Conservation (phyloP, 2,329 filamentous ascomycete species). For the Lecanicillium sp. region DNA sequence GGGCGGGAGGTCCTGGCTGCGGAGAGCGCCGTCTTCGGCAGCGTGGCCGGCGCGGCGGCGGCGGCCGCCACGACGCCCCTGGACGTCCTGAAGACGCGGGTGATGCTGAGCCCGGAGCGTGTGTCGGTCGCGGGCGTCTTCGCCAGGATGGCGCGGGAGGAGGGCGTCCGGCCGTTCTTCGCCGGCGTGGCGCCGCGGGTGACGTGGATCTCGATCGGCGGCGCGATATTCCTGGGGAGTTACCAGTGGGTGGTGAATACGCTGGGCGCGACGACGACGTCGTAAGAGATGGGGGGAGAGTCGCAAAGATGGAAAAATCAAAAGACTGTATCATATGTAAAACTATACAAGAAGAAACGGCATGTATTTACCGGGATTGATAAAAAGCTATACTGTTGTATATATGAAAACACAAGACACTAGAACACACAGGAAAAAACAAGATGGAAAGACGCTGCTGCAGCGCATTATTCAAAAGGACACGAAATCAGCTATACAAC, state of each 20-base stretch:
- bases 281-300: slow-evolving; percentile 9
- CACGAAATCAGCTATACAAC: too few relatives aligned
- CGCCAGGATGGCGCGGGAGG: slow-evolving; percentile 55
- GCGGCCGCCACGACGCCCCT: slow-evolving; percentile 86
- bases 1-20: slow-evolving; percentile 50
- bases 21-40: slow-evolving; percentile 82
- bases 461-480: background rate
- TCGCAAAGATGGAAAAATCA: background rate
- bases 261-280: slow-evolving; percentile 33
- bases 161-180: slow-evolving; percentile 65
- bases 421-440: too few relatives aligned
- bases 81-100: slow-evolving; percentile 92
- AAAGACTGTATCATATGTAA: slow-evolving; percentile 20
- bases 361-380: too few relatives aligned
- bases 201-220: slow-evolving; percentile 91
- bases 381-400: too few relatives aligned
- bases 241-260: slow-evolving; percentile 86
- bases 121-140: slow-evolving; percentile 56
- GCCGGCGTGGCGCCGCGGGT: slow-evolving; percentile 74
- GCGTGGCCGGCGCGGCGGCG: slow-evolving; percentile 74
- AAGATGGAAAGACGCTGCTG: background rate
- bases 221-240: slow-evolving; percentile 88
- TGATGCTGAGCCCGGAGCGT: slow-evolving; percentile 78
- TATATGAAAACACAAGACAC: too few relatives aligned
- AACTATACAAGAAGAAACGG: too few relatives aligned